phyloP scores from a whole-genome alignment of 2,329 filamentous ascomycete species.

The Phyllosticta citriasiana region DNA sequence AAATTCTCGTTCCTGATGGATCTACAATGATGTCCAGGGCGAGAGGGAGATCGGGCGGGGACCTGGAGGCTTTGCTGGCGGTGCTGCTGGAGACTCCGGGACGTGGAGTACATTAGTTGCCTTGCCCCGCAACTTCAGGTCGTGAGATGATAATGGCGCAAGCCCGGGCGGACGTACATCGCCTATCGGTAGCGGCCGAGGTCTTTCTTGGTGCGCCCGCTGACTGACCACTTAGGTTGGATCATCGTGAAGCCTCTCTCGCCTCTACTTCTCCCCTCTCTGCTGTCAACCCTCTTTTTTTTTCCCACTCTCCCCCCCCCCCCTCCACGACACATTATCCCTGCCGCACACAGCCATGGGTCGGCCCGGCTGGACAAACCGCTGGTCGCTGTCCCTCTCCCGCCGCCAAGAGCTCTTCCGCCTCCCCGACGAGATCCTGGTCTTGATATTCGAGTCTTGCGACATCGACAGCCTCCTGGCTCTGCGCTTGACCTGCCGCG shows the following conservation, averaged over 20 bases:
- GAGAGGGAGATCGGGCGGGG: background rate
- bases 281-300: background rate
- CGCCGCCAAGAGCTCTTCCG: background rate
- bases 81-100: background rate
- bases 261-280: background rate
- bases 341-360: conserved; percentile 1
- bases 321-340: background rate
- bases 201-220: background rate
- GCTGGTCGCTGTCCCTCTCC: conserved; percentile 2
- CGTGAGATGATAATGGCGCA: background rate
- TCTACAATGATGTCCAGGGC: background rate
- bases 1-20: no score
- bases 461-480: conserved; percentile 20
- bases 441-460: conserved; percentile 20
- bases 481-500: conserved; percentile 16
- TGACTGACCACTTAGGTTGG: background rate
- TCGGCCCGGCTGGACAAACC: conserved; percentile 8
- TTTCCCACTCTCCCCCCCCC: background rate
- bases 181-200: background rate
- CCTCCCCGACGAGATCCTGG: conserved; percentile 16
- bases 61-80: background rate
- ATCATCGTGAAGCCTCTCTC: background rate
- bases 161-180: background rate
- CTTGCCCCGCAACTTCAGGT: background rate
- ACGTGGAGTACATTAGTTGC: background rate